Conservation (phyloP, 1,139 yeast genomes). For the Meyerozyma guilliermondii region DNA sequence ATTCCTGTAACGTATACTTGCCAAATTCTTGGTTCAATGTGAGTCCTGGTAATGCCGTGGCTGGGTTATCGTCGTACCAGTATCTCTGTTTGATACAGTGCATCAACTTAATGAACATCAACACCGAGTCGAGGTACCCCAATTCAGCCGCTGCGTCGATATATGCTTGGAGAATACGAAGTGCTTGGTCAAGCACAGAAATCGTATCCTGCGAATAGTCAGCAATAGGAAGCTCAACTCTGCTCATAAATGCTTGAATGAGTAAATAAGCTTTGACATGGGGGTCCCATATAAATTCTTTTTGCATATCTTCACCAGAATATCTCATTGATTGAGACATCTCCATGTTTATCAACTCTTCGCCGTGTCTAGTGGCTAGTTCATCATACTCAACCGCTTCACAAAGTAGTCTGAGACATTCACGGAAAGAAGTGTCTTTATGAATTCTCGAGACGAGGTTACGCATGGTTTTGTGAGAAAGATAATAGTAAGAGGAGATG, state of each 20-base stretch:
- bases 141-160: constrained; percentile 86
- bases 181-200: constrained; percentile 86
- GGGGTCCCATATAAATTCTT: constrained; percentile 86
- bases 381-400: constrained; percentile 90
- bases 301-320: constrained; percentile 62
- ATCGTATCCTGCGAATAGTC: constrained; percentile 94
- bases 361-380: constrained; percentile 91
- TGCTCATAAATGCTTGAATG: constrained; percentile 79
- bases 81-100: constrained; percentile 84
- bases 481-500: constrained; percentile 86
- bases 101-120: constrained; percentile 64
- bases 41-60: constrained; percentile 70
- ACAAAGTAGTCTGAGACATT: constrained; percentile 67
- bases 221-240: constrained; percentile 86
- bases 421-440: constrained; percentile 53
- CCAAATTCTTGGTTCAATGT: constrained; percentile 13
- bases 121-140: constrained; percentile 62
- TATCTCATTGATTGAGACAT: constrained; percentile 78
- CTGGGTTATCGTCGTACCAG: constrained; percentile 79
- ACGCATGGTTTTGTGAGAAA: constrained; percentile 87
- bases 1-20: constrained; percentile 8
- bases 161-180: constrained; percentile 90
- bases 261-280: constrained; percentile 86
- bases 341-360: constrained; percentile 86
- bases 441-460: constrained; percentile 52